phyloP scores from a whole-genome alignment of 169 alveolate species.

The Plasmodium sp. region DNA sequence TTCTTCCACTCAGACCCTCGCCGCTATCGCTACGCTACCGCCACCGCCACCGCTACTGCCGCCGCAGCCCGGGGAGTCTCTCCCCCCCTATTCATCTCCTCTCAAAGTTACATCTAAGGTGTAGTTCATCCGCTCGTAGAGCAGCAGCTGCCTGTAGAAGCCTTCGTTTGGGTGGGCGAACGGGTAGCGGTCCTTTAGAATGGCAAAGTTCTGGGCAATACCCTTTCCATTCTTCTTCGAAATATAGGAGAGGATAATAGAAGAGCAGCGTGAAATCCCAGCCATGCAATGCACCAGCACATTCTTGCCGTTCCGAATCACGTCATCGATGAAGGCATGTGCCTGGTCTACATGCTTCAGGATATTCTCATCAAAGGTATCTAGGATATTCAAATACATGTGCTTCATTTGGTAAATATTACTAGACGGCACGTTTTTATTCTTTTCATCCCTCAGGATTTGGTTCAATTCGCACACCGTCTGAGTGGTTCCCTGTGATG shows the following conservation, averaged over 20 bases:
- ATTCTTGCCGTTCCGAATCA: slow-evolving; percentile 13
- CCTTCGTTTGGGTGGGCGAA: slow-evolving; percentile 64
- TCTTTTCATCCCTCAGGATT: neutral
- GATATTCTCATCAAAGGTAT: slow-evolving; percentile 51
- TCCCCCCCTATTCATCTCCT: neutral
- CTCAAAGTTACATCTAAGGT: slow-evolving; percentile 23
- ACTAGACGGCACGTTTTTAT: neutral
- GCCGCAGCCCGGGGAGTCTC: neutral
- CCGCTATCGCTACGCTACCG: neutral
- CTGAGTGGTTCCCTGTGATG: neutral
- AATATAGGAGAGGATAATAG: slow-evolving; percentile 50
- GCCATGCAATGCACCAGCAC: slow-evolving; percentile 70
- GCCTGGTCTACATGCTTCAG: slow-evolving; percentile 26
- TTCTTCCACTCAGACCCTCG: neutral
- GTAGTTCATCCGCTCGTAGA: slow-evolving; percentile 64
- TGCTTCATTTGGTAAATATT: slow-evolving; percentile 60
- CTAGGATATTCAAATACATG: slow-evolving; percentile 54
- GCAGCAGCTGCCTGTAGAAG: slow-evolving; percentile 53
- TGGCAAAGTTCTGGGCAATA: slow-evolving; percentile 1
- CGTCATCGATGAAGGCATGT: slow-evolving; percentile 51
- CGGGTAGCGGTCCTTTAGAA: slow-evolving; percentile 23
- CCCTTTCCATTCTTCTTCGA: slow-evolving; percentile 51
- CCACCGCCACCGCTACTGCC: neutral
- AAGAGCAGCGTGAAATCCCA: slow-evolving; percentile 65
- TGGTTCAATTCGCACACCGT: slow-evolving; percentile 38